Evolutionary conservation across 202 grass and related monocot genomes (phyloP).

Genomic region (Dendrocalamus latiflorus): DNA sequence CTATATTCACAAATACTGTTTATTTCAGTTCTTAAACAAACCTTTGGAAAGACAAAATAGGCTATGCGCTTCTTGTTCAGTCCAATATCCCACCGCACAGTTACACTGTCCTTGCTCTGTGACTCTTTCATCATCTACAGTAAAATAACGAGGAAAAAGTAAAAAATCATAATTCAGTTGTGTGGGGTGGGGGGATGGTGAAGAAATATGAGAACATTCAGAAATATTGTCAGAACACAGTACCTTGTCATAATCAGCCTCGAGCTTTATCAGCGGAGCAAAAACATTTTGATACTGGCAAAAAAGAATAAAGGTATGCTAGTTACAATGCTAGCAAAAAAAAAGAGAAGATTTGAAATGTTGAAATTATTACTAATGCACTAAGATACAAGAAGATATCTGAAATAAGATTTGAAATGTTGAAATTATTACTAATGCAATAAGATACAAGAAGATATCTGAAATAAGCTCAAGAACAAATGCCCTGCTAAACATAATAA

Average conservation of each 20-base stretch:
- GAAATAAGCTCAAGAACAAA: constrained; percentile 13
- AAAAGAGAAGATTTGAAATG: neutral
- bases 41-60: constrained; percentile 99
- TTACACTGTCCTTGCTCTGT: constrained; percentile 97
- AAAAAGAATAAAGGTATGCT: constrained; percentile 7
- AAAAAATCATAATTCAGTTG: neutral
- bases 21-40: constrained; percentile 24
- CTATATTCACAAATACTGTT: neutral
- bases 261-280: constrained; percentile 94
- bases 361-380: neutral
- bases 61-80: constrained; percentile 96
- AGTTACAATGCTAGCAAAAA: constrained; percentile 23
- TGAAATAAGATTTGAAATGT: no score
- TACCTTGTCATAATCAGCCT: constrained; percentile 99
- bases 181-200: neutral
- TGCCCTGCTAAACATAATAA: neutral
- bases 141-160: constrained; percentile 23
- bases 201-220: constrained; percentile 16
- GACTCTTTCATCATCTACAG: constrained; percentile 99
- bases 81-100: constrained; percentile 93
- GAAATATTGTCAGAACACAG: constrained; percentile 9
- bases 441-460: no score
- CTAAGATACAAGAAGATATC: constrained; percentile 1
- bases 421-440: no score
- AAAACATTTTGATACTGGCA: constrained; percentile 99